Conservation (phyloP, 1,139 yeast genomes). For the Debaryomycetaceae sp. region DNA sequence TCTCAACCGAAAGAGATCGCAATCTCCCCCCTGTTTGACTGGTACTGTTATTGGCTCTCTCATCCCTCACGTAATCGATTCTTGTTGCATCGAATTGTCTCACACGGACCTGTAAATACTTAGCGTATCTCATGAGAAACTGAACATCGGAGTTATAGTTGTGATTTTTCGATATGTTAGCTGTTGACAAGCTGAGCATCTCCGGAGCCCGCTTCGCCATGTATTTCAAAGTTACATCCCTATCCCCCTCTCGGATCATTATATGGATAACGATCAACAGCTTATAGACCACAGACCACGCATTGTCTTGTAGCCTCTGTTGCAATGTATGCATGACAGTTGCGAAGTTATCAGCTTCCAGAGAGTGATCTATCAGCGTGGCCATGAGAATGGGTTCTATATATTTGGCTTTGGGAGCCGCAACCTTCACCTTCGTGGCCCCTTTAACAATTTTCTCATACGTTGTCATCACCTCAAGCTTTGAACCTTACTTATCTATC, state of each 20-base stretch:
- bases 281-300: slow-evolving; percentile 91
- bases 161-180: slow-evolving; percentile 27
- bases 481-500: neutral
- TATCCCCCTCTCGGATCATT: slow-evolving; percentile 89
- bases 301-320: slow-evolving; percentile 63
- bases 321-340: slow-evolving; percentile 66
- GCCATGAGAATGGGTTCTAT: slow-evolving; percentile 88
- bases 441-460: slow-evolving; percentile 48
- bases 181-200: slow-evolving; percentile 49
- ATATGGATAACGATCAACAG: slow-evolving; percentile 80
- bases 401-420: slow-evolving; percentile 97
- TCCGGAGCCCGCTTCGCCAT: slow-evolving; percentile 52
- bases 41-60: slow-evolving; percentile 44
- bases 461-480: slow-evolving; percentile 32
- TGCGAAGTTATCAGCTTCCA: slow-evolving; percentile 54
- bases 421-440: slow-evolving; percentile 61
- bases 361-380: slow-evolving; percentile 46
- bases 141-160: slow-evolving; percentile 52
- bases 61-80: slow-evolving; percentile 78
- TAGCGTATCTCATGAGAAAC: slow-evolving; percentile 64
- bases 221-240: slow-evolving; percentile 64
- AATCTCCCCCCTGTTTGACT: slow-evolving; percentile 60
- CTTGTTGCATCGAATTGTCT: slow-evolving; percentile 62
- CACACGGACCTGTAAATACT: slow-evolving; percentile 67
- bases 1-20: slow-evolving; percentile 63